Base-by-base conservation (phyloP, 345 rosid genomes). In the Durio zibethinus region DNA sequence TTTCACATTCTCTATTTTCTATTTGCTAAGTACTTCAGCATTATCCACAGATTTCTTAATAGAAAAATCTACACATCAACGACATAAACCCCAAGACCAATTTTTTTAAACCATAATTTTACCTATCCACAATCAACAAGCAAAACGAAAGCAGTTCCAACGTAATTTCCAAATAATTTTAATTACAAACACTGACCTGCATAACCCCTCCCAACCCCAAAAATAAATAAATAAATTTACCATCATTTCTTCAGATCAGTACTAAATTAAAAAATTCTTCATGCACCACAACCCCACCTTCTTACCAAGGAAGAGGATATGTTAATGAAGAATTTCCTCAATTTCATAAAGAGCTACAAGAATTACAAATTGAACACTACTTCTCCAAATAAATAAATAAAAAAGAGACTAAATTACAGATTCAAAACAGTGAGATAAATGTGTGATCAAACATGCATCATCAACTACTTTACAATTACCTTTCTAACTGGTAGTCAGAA, bases 401-500 rank as follows among this genome's bases (percentile, higher is more conserved):
- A 36, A 20, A 43, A 62, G 56, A 53, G 56, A 53, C 45, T 35
- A 67, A 47, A 31, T 69, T 11, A 59, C 35, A 65, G 5, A 47
- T 72, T 61, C 10, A 70, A 68, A 63, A 52, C 64, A 78, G 80
- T 71, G 47, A 18, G 57, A 50, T 4, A 35, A 68, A 65, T 23
- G 60, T 21, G 56, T 59, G 16, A 71, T 40, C 40, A 31, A 52
- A 7, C 43, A 60, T 71, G 57, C 67, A 77, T 15, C 40, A 72
- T 20, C 53, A 31, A 40, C n/a, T 52, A 78, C 60, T 70, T 66
- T 68, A 70, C 15, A 74, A 54, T 81, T 83, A 93, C 99, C 98
- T 96, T 80, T 93, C 91, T 70, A 86, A 78, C 78, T 81, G 90
- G 76, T 84, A 83, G 82, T 90, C 97, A 70, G 93, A 80, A 75